phyloP scores from a whole-genome alignment of 2,329 filamentous ascomycete genomes.

The Diaporthe ilicicola region DNA sequence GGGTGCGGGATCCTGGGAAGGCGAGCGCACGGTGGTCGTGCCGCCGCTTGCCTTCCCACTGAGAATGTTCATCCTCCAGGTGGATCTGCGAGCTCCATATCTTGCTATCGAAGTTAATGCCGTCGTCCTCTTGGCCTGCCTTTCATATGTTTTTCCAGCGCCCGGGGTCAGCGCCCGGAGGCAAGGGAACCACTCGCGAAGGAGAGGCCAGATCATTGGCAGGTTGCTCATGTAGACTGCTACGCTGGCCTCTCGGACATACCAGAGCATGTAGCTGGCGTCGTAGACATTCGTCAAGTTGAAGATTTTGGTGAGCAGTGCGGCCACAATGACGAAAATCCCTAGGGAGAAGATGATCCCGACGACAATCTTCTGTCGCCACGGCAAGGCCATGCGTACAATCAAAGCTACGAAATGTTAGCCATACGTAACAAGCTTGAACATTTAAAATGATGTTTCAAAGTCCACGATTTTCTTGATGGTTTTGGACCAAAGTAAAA shows the following conservation, averaged over 20 bases:
- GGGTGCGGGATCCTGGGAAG: not conserved
- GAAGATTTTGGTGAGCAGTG: conserved; percentile 55
- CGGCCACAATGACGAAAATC: conserved; percentile 53
- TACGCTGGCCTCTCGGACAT: conserved; percentile 60
- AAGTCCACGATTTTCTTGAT: fast-evolving
- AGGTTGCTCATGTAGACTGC: conserved; percentile 63
- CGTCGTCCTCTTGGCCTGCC: not conserved
- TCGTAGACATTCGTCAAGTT: conserved; percentile 46
- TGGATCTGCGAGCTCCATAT: not conserved
- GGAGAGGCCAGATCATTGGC: conserved; percentile 60
- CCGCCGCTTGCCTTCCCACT: conserved; percentile 6
- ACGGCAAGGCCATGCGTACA: conserved; percentile 48
- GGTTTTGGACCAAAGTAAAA: too few relatives aligned
- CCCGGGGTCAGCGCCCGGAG: conserved; percentile 4
- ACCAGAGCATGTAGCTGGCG: conserved; percentile 57
- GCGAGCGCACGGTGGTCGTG: conserved; percentile 2
- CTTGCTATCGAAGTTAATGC: not conserved
- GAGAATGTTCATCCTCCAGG: not conserved
- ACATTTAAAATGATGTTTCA: too few relatives aligned
- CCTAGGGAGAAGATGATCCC: conserved; percentile 59
- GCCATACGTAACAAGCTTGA: not conserved
- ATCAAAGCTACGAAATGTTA: conserved; percentile 45
- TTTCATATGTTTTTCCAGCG: not conserved
- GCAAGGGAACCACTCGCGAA: conserved; percentile 42
- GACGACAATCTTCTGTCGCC: conserved; percentile 55